Conservation (phyloP, 768 basidiomycete genomes). For the Boletus sensibilis region DNA sequence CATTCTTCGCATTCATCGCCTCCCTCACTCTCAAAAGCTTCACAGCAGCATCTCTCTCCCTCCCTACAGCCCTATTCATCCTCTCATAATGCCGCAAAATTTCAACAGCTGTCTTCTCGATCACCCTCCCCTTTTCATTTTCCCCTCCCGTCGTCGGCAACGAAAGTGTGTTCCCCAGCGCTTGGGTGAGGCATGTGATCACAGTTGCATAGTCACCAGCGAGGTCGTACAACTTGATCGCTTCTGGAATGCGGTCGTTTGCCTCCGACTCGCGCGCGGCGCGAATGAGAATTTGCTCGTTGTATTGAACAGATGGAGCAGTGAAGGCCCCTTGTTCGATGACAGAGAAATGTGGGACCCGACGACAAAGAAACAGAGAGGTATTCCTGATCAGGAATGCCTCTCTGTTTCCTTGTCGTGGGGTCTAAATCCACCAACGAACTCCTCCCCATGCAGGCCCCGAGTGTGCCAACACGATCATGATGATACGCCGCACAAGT, state of each 20-base stretch:
- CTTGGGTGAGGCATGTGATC: conserved; percentile 80
- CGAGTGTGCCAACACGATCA: conserved; percentile 72
- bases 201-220: conserved; percentile 90
- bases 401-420: too few relatives aligned
- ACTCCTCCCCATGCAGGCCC: conserved; percentile 87
- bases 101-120: conserved; percentile 74
- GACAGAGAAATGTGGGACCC: conserved; percentile 30
- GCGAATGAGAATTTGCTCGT: conserved; percentile 76
- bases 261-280: conserved; percentile 82
- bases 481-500: conserved; percentile 71
- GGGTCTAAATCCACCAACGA: conserved; percentile 88
- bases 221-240: conserved; percentile 93
- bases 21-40: conserved; percentile 77
- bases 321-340: conserved; percentile 79
- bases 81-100: conserved; percentile 80
- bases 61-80: conserved; percentile 69
- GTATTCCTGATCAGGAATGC: too few relatives aligned
- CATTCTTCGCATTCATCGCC: conserved; percentile 73
- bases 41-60: conserved; percentile 70
- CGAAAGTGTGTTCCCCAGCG: conserved; percentile 79
- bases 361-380: background rate
- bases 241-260: conserved; percentile 83
- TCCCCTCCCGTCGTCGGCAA: conserved; percentile 52
- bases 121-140: conserved; percentile 57
- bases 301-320: conserved; percentile 79